A percentile compares a stretch with the other conserved stretches of the same genome.
Conservation (phyloP, 352 stramenopile species). For the Plasmopara viticola region DNA sequence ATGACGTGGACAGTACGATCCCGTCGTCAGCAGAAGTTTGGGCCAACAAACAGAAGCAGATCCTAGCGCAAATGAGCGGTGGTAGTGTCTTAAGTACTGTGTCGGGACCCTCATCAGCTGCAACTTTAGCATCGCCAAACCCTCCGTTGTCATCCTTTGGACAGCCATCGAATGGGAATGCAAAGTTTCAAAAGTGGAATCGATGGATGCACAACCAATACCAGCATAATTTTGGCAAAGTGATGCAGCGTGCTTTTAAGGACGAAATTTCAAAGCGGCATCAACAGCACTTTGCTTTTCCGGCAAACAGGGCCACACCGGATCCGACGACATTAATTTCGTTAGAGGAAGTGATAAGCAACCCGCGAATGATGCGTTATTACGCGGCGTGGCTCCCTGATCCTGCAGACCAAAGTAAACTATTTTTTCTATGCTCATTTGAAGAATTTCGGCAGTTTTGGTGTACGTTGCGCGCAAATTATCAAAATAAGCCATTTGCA, state of each 20-base stretch:
- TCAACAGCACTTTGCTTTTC: slow-evolving; percentile 27
- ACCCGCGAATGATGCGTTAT: slow-evolving; percentile 77
- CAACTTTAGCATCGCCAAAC: slow-evolving; percentile 17
- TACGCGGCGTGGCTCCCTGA: slow-evolving; percentile 58
- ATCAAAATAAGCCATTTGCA: slow-evolving; percentile 55
- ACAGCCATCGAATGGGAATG: slow-evolving; percentile 31
- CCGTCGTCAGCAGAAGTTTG: slow-evolving; percentile 55
- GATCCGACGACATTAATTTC: slow-evolving; percentile 53
- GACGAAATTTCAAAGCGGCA: slow-evolving; percentile 42
- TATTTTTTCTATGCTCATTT: slow-evolving; percentile 78
- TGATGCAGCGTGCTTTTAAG: slow-evolving; percentile 58
- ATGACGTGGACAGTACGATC: slow-evolving; percentile 24
- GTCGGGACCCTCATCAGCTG: slow-evolving; percentile 12
- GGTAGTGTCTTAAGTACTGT: slow-evolving; percentile 14
- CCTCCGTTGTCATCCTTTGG: slow-evolving; percentile 26
- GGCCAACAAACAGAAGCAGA: slow-evolving; percentile 68
- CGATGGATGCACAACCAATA: slow-evolving; percentile 72
- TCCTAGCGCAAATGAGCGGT: slow-evolving; percentile 47
- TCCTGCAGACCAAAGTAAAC: slow-evolving; percentile 56
- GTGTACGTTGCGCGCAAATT: slow-evolving; percentile 63
- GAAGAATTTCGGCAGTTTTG: slow-evolving; percentile 71
- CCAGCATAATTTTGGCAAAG: slow-evolving; percentile 63
- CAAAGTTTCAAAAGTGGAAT: slow-evolving; percentile 84
- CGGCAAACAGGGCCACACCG: slow-evolving; percentile 23
- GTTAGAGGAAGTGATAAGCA: slow-evolving; percentile 74